Conservation (phyloP, 257 asterid species). For the Mitragyna speciosa region DNA sequence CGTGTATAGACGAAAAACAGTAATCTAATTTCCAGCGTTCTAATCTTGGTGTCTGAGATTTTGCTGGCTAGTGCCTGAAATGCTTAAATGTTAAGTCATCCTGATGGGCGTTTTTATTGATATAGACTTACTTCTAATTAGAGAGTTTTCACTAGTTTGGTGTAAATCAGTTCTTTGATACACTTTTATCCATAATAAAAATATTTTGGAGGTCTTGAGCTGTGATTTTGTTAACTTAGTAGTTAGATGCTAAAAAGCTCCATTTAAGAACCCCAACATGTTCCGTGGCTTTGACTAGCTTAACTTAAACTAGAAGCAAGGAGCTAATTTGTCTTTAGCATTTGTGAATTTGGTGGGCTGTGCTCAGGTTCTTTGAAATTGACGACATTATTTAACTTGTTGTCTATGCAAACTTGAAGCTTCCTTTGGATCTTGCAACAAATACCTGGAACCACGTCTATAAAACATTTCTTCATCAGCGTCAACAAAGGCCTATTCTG, state of each 20-base stretch:
- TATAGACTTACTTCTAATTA: neutral
- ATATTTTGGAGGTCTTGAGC: neutral
- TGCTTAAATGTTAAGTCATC: neutral
- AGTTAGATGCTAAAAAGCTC: neutral
- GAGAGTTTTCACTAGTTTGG: neutral
- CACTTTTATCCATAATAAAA: neutral
- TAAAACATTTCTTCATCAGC: conserved; percentile 1
- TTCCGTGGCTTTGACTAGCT: neutral
- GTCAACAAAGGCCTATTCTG: neutral
- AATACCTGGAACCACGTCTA: neutral
- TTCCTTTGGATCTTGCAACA: conserved; percentile 13
- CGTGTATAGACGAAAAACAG: neutral
- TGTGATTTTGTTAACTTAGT: neutral
- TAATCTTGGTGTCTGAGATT: conserved; percentile 4
- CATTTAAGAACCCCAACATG: neutral
- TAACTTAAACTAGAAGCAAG: too few species aligned
- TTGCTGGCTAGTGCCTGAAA: neutral
- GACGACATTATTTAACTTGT: neutral
- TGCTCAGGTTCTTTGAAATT: neutral
- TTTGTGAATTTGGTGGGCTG: neutral
- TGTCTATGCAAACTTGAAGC: neutral
- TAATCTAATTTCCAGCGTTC: neutral
- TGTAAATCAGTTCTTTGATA: neutral
- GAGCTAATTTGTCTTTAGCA: neutral
- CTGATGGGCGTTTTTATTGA: neutral